Percentiles rank a stretch among this genome's conserved stretches.
Evolutionary conservation across 495 filamentous ascomycete species (phyloP).

Genomic region (Aspergillus hancockii): DNA sequence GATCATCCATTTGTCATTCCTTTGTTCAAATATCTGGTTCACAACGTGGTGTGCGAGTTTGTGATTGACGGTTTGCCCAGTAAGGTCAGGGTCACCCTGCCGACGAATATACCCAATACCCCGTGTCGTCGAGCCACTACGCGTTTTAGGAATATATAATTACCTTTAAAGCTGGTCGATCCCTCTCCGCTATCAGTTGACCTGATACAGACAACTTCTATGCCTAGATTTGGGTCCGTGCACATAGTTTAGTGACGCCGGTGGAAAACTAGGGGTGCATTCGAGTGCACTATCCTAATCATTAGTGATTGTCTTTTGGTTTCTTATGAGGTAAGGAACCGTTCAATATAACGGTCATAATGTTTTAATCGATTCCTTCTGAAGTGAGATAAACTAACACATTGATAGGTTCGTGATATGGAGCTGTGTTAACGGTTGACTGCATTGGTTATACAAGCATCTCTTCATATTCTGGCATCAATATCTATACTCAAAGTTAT

Average conservation of each 20-base stretch:
- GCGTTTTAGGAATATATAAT: neutral
- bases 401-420: conserved; percentile 17
- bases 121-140: neutral
- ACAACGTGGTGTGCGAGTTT: conserved; percentile 4
- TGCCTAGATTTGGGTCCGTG: neutral
- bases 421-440: conserved; percentile 16
- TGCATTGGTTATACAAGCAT: conserved; percentile 21
- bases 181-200: neutral
- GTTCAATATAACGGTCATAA: neutral
- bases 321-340: conserved; percentile 1
- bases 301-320: neutral
- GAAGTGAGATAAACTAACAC: conserved; percentile 14
- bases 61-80: conserved; percentile 9
- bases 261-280: neutral
- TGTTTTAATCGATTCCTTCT: neutral
- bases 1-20: conserved; percentile 17
- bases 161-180: neutral
- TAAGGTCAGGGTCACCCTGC: conserved; percentile 9
- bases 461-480: conserved; percentile 4
- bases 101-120: conserved; percentile 3
- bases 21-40: conserved; percentile 16
- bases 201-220: neutral
- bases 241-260: neutral
- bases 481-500: conserved; percentile 1
- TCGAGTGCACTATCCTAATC: neutral